A percentile compares a stretch with the other conserved stretches of the same genome.
These are phyloP conservation scores for Didymella pomorum DNA, from an alignment of 2,329 filamentous ascomycete genomes.

Conservation along the genomic window DNA sequence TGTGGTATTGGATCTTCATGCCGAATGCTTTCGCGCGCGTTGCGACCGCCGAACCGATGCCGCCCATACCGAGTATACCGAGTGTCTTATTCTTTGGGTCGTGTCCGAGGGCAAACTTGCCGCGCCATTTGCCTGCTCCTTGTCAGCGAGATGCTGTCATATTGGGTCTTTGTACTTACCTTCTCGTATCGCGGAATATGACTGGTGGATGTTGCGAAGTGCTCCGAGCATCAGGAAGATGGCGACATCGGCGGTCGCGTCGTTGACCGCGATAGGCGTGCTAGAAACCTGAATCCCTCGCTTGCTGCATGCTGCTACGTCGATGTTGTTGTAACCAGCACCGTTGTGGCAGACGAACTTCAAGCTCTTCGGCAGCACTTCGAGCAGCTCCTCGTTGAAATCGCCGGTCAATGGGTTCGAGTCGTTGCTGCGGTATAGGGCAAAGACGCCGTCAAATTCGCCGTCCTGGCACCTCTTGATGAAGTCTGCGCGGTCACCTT, in stretches of 20 bases:
- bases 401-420: conserved; percentile 61
- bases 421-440: conserved; percentile 66
- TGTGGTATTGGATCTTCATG: conserved; percentile 67
- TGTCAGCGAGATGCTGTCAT: conserved; percentile 20
- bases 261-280: conserved; percentile 59
- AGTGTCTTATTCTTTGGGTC: conserved; percentile 62
- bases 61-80: conserved; percentile 68
- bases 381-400: conserved; percentile 56
- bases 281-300: conserved; percentile 56
- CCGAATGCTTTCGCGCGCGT: conserved; percentile 62
- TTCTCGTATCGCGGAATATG: conserved; percentile 57
- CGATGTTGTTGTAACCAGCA: conserved; percentile 69
- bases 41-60: conserved; percentile 63
- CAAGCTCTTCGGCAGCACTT: conserved; percentile 52
- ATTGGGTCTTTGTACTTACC: conserved; percentile 33
- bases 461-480: conserved; percentile 63
- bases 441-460: conserved; percentile 63
- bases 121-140: conserved; percentile 53
- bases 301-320: conserved; percentile 61
- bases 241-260: conserved; percentile 60
- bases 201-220: conserved; percentile 58
- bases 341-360: conserved; percentile 59
- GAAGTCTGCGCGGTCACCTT: conserved; percentile 64
- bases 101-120: conserved; percentile 59
- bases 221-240: conserved; percentile 62